Evolutionary conservation across 2,329 filamentous ascomycete species (phyloP), one percentile per base, ranked within the genome.

Genomic region (Coniochaeta sp.): DNA sequence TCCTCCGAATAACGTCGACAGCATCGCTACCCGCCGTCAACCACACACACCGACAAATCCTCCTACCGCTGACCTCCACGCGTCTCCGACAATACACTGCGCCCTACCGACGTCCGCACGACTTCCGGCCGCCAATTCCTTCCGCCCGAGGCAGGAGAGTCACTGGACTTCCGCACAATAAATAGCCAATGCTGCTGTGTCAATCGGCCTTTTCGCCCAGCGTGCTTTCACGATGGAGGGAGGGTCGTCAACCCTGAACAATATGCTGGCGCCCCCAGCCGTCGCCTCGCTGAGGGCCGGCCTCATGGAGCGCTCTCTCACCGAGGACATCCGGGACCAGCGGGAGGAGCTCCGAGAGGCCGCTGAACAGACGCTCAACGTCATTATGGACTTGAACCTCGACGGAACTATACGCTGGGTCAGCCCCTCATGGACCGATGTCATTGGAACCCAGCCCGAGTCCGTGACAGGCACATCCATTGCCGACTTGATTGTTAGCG

Each of bases 361-460:
- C 35, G 94, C 92, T 49, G 92, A 97, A 71, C 90, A 96, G 73
- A 96, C 91, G 20, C 78, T 96, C 66, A 99, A 97, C 69, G 89
- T 95, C 57, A 96, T 99, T 66, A 80, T 99, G 65, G 92, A 99
- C 71, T 78, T 99, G 58, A 90, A 91, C 63, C 79, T 97, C 52
- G 88, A 96, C 64, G 90, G 90, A 58, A 87, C 83, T 55, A 87
- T 99, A 62, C 87, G 91, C 70, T 99, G 94, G 89, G 91, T 95
- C 61, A 97, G 92, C 67, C 89, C 91, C 12, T 96, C 92, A 14
- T 99, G 94, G 94, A 82, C 83, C 55, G 91, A 97, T 62, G 87
- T 99, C 48, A 86, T 97, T 55, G 94, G 94, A 53, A 92, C 88
- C 4, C 73, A 81, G 42, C 79, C 85, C 33, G 83, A 87, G 40